Percentiles rank a stretch among this genome's conserved stretches.
phyloP scores from a whole-genome alignment of 768 basidiomycete genomes.

The Lanmaoa pseudosensibilis region DNA sequence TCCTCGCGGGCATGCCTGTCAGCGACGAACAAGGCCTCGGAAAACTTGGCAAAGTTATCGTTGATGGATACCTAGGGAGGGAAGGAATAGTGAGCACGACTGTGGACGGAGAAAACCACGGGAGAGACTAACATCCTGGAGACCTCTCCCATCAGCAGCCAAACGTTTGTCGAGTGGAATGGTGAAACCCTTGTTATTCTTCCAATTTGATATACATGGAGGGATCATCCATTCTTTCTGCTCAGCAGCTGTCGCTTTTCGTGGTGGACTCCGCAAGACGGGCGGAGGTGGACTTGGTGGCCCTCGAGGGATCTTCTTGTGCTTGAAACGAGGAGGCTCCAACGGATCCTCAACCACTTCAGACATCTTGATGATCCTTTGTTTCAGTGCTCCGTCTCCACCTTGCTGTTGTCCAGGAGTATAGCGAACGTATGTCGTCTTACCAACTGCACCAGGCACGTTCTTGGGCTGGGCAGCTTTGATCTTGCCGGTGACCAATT shows the following conservation, averaged over 20 bases:
- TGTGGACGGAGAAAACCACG: neutral
- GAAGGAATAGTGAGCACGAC: neutral
- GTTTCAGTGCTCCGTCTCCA: constrained; percentile 61
- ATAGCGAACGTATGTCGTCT: constrained; percentile 91
- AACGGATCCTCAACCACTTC: constrained; percentile 97
- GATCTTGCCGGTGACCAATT: constrained; percentile 92
- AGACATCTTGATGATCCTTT: constrained; percentile 98
- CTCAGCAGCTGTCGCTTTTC: constrained; percentile 94
- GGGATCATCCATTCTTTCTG: constrained; percentile 99
- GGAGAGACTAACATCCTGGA: constrained; percentile 81
- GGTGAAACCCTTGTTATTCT: constrained; percentile 99
- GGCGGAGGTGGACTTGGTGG: constrained; percentile 97
- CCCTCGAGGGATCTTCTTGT: constrained; percentile 97
- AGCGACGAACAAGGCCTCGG: constrained; percentile 92
- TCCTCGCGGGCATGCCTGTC: constrained; percentile 98
- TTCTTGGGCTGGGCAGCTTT: constrained; percentile 98
- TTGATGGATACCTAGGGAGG: constrained; percentile 88
- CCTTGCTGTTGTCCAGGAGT: constrained; percentile 90
- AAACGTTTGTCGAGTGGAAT: constrained; percentile 97
- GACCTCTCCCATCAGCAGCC: constrained; percentile 95
- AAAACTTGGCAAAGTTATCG: constrained; percentile 98
- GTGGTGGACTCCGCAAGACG: constrained; percentile 90
- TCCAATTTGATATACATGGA: constrained; percentile 99
- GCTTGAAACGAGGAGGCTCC: constrained; percentile 96
- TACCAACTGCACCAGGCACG: constrained; percentile 80